A percentile compares a stretch with the other conserved stretches of the same genome.
These are phyloP conservation scores for Diplodia corticola DNA, from an alignment of 2,329 filamentous ascomycete genomes.

Conservation along the genomic window DNA sequence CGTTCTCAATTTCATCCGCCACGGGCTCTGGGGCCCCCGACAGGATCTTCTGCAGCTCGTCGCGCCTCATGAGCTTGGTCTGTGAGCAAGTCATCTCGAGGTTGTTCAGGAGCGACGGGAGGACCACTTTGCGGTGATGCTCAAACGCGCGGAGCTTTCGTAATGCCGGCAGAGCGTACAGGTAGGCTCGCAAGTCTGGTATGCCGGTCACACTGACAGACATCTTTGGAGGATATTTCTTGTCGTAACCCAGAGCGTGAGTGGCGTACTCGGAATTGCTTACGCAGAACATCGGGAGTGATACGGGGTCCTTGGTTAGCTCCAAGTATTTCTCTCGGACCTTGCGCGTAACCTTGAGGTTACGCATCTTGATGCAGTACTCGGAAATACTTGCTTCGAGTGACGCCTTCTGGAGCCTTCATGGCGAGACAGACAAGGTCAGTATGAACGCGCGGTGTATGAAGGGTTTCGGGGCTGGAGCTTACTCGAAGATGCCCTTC, in stretches of 20 bases:
- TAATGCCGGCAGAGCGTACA: slow-evolving; percentile 26
- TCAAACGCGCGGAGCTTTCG: slow-evolving; percentile 26
- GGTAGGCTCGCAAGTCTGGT: slow-evolving; percentile 24
- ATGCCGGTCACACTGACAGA: slow-evolving; percentile 26
- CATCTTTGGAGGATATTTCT: slow-evolving; percentile 19
- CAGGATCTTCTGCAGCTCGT: slow-evolving; percentile 24
- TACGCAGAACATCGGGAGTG: slow-evolving; percentile 27
- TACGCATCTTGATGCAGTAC: slow-evolving; percentile 23
- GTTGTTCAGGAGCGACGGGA: slow-evolving; percentile 25
- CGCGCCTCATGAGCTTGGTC: slow-evolving; percentile 25
- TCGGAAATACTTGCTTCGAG: background rate
- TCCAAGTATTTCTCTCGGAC: slow-evolving; percentile 18
- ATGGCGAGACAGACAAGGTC: background rate
- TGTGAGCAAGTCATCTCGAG: slow-evolving; percentile 29
- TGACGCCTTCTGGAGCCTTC: background rate
- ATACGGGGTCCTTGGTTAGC: slow-evolving; percentile 26
- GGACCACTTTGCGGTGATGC: slow-evolving; percentile 23
- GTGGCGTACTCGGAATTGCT: slow-evolving; percentile 19
- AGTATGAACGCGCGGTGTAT: background rate
- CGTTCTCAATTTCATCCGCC: background rate
- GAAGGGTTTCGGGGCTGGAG: background rate
- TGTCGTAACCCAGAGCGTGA: background rate
- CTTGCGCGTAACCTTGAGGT: slow-evolving; percentile 23
- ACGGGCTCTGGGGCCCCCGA: background rate
- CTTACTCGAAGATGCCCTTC: background rate